Base-by-base conservation (phyloP, 73 alveolate genomes). In the Breviolum minutum region DNA sequence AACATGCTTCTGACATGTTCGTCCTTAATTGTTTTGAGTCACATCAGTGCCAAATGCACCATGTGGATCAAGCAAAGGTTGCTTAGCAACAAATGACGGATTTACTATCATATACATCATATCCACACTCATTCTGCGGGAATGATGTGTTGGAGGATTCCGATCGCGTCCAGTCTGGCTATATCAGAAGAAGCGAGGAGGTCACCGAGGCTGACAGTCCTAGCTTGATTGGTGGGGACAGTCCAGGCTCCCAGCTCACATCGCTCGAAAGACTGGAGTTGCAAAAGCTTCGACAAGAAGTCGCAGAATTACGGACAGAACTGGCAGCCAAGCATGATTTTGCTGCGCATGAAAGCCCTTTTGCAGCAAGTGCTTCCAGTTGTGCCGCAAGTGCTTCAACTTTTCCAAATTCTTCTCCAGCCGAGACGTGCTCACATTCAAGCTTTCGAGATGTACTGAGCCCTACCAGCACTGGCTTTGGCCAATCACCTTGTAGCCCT, bases 201-300 rank as follows among this genome's bases (percentile, higher is more conserved):
- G 60, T 10, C 27, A 76, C 10, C 85, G 85, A 76, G 7, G n/a
- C 63, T 24, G 27, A 20, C 63, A 77, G 86, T 29, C 54, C 54
- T 40, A 40, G 54, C 54, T 40, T 40, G 54, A 40, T 4, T 77
- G 63, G 8, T 77, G 20, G 86, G 24, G 20, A 20, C 86, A 2
- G 63, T 62, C 86, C 86, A 73, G 22, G 83, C 22, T 77, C 86
- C 63, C 86, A 77, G 86, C 86, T 77, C 62, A 77, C 86, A 29
- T 77, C 86, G 32, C 70, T 81, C 70, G 85, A 69, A 79, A 54
- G 85, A n/a, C 86, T 79, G 60, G 96, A 89, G 71, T 85, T 89
- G 22, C 86, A 66, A 26, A 73, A 40, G 62, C 96, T 89, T 5
- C 96, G 96, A 2, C 54, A 70, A 71, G 96, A 89, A 69, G 96